Conservation (phyloP, 1,139 yeast species). For the Suhomyces anneliseae region DNA sequence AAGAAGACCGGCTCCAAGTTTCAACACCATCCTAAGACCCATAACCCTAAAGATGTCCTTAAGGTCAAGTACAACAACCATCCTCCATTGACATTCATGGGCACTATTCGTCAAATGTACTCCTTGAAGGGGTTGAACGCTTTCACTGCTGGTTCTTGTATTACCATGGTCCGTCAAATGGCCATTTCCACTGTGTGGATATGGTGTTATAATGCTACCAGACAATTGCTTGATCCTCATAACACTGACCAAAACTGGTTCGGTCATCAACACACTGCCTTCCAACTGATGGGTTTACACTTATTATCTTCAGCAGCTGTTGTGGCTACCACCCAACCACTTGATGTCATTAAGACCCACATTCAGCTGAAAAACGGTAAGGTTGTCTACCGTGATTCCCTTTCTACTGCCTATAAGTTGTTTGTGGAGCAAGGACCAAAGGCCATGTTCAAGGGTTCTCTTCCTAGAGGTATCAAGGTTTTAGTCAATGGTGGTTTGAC, state of each 20-base stretch:
- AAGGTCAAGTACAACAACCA: conserved; percentile 44
- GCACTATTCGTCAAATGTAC: conserved; percentile 66
- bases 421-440: conserved; percentile 66
- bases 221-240: conserved; percentile 66
- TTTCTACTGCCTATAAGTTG: conserved; percentile 71
- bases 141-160: conserved; percentile 76
- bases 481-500: conserved; percentile 80
- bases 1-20: conserved; percentile 27
- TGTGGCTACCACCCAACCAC: conserved; percentile 81
- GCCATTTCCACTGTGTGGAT: conserved; percentile 81
- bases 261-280: conserved; percentile 42
- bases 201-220: conserved; percentile 74
- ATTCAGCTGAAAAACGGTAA: conserved; percentile 78
- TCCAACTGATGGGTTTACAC: conserved; percentile 53
- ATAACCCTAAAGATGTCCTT: conserved; percentile 26
- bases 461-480: conserved; percentile 78
- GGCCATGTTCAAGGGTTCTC: conserved; percentile 74
- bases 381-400: conserved; percentile 61
- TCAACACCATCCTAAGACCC: conserved; percentile 17
- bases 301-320: conserved; percentile 62
- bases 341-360: conserved; percentile 86
- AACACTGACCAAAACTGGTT: conserved; percentile 48
- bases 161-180: conserved; percentile 78
- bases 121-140: conserved; percentile 73
- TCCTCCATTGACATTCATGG: conserved; percentile 56